Conservation (phyloP, 805 yeast genomes). For the Cyberlindnera bimundalis region DNA sequence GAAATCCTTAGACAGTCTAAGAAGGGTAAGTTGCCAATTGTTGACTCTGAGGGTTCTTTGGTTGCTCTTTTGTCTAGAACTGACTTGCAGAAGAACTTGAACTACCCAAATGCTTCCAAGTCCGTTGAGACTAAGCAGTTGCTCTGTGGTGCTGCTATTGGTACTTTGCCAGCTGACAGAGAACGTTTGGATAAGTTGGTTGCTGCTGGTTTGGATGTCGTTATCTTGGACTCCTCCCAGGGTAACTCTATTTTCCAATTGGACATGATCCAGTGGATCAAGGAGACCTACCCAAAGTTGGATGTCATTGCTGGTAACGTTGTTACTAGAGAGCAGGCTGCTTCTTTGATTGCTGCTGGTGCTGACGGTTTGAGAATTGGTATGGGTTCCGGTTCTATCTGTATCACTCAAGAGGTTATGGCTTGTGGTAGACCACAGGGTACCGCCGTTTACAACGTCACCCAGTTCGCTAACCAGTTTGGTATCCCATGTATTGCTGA, state of each 20-base stretch:
- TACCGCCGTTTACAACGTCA: constrained; percentile 93
- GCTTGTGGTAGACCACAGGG: constrained; percentile 99
- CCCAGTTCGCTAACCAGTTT: constrained; percentile 89
- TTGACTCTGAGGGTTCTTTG: constrained; percentile 71
- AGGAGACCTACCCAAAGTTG: constrained; percentile 70
- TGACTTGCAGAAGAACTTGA: constrained; percentile 93
- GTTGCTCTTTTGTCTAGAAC: constrained; percentile 91
- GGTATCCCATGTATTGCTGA: constrained; percentile 99
- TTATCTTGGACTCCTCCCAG: constrained; percentile 92
- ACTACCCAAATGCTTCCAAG: constrained; percentile 93
- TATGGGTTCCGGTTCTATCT: constrained; percentile 99
- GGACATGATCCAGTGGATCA: constrained; percentile 90
- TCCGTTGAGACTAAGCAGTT: constrained; percentile 90
- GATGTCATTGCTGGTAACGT: constrained; percentile 97
- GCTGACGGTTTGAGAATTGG: constrained; percentile 98
- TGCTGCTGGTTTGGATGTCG: constrained; percentile 96
- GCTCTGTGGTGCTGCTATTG: constrained; percentile 98
- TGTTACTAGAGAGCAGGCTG: constrained; percentile 98
- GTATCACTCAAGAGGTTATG: constrained; percentile 99
- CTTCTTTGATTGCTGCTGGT: constrained; percentile 89
- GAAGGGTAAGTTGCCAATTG: constrained; percentile 96
- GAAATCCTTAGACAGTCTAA: constrained; percentile 86
- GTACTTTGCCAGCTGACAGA: constrained; percentile 87
- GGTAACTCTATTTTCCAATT: constrained; percentile 96
- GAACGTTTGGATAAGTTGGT: constrained; percentile 80